Base-by-base conservation (phyloP, 2,329 filamentous ascomycete genomes). In the Cercospora beticola region DNA sequence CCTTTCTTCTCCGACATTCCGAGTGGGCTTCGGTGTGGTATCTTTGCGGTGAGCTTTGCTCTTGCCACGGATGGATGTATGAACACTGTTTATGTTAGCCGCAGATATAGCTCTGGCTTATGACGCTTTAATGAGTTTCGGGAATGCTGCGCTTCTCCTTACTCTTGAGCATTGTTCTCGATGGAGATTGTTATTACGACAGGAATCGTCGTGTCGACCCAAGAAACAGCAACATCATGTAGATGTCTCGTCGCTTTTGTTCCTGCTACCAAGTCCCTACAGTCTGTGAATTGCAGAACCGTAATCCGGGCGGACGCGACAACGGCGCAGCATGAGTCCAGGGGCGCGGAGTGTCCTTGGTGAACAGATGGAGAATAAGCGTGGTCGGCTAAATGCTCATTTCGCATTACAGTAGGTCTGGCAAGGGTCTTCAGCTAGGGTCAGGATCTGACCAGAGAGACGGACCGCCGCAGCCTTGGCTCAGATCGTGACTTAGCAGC, bases 71-170 rank as follows among this genome's bases (percentile, higher is more conserved):
- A 33, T 33, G 65, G 65, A 10, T 67, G 65, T 67, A 31, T 62
- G 58, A 67, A 62, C 59, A 67, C 56, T 62, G 59, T 67, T 56
- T 58, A 67, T 67, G 65, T 67, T 65, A 54, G 33, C 49, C 31
- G 28, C 30, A 36, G 56, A 36, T 59, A 31, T 59, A 59, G 49
- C 49, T 54, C 49, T 54, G 49, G 49, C 49, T 40, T 12, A 40
- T 8, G 16, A 43, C 16, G 36, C 16, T 56, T 28, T 52, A 23
- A 52, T 52, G 46, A 52, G 9, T 26, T 52, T 52, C 46, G 46
- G 21, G 18, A 23, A 14, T 52, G 46, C 21, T 52, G 46, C 46
- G 9, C 46, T 52, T 52, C 18, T 26, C 12, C 18, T 12, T 52
- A 3, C n/a, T 49, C 18, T 49, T 10, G 46, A 23, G n/a, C 18